These are phyloP conservation scores for Obba rivulosa DNA, from an alignment of 768 basidiomycete species.

Conservation along the genomic window DNA sequence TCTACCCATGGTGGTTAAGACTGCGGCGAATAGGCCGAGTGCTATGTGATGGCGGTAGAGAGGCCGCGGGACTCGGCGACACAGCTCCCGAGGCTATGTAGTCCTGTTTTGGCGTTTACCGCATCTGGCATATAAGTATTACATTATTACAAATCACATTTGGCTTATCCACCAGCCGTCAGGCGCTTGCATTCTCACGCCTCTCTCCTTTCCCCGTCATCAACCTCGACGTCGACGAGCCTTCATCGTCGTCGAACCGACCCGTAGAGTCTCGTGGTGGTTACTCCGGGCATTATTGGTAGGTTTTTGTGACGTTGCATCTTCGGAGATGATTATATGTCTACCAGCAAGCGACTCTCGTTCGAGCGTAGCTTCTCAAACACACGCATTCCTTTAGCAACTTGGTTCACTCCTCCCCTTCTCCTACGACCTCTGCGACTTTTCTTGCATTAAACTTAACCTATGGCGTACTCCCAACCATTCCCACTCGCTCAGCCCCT, in stretches of 20 bases:
- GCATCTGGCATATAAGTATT: background rate
- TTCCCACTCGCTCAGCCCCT: conserved; percentile 67
- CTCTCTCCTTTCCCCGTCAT: conserved; percentile 10
- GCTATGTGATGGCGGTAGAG: conserved; percentile 3
- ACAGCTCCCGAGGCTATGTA: conserved; percentile 3
- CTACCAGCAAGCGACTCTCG: background rate
- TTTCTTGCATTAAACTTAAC: conserved; percentile 12
- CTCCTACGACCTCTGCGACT: conserved; percentile 1
- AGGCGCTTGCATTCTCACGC: background rate
- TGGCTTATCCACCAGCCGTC: too few relatives aligned
- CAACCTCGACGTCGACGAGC: background rate
- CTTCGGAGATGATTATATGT: background rate
- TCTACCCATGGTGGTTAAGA: conserved; percentile 52
- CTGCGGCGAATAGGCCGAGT: background rate
- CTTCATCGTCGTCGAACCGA: background rate
- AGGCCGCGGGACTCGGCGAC: conserved; percentile 2
- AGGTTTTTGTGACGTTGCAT: background rate
- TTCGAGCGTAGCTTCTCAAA: background rate
- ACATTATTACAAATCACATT: too few relatives aligned
- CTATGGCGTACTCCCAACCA: conserved; percentile 71
- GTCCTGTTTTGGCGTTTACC: background rate
- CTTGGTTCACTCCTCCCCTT: background rate
- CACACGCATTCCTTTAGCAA: too few relatives aligned
- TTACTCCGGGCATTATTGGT: conserved; percentile 1
- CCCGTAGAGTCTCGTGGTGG: conserved; percentile 4